These are phyloP conservation scores for Candida glucosophila DNA, from an alignment of 1,139 yeast species.

Conservation along the genomic window DNA sequence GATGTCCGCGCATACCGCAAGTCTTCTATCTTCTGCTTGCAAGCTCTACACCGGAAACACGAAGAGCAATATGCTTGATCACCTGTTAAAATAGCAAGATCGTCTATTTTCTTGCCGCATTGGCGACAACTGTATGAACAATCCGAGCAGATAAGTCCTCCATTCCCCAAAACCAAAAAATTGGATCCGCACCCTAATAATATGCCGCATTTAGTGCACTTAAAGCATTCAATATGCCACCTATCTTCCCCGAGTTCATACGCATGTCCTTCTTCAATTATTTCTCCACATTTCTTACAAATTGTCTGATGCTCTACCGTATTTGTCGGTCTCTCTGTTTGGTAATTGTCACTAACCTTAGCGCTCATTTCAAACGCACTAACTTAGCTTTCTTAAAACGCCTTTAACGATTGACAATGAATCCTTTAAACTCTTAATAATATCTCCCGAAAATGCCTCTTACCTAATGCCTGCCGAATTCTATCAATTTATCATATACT, in stretches of 20 bases:
- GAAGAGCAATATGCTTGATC: conserved; percentile 90
- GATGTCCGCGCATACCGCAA: conserved; percentile 88
- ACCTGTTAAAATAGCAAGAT: conserved; percentile 91
- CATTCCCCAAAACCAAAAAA: conserved; percentile 86
- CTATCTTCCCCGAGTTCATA: conserved; percentile 83
- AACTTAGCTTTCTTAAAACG: too few relatives aligned
- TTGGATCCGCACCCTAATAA: conserved; percentile 82
- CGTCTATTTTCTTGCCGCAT: conserved; percentile 87
- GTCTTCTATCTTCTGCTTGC: conserved; percentile 84
- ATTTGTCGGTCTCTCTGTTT: too few relatives aligned
- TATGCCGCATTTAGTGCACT: conserved; percentile 75
- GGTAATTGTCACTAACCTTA: too few relatives aligned
- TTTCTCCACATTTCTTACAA: conserved; percentile 34
- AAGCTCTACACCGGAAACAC: conserved; percentile 86
- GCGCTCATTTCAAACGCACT: too few relatives aligned
- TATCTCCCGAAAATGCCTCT: too few relatives aligned
- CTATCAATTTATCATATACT: too few relatives aligned
- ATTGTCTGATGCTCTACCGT: too few relatives aligned
- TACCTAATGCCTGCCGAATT: too few relatives aligned
- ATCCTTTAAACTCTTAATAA: too few relatives aligned
- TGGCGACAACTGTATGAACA: conserved; percentile 86
- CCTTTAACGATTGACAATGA: too few relatives aligned
- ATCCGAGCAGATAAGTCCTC: conserved; percentile 80
- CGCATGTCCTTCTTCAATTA: conserved; percentile 69
- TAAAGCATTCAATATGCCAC: conserved; percentile 93